A percentile compares a stretch with the other conserved stretches of the same genome.
Conservation (phyloP, 257 asterid genomes). For the Misopates orontium region DNA sequence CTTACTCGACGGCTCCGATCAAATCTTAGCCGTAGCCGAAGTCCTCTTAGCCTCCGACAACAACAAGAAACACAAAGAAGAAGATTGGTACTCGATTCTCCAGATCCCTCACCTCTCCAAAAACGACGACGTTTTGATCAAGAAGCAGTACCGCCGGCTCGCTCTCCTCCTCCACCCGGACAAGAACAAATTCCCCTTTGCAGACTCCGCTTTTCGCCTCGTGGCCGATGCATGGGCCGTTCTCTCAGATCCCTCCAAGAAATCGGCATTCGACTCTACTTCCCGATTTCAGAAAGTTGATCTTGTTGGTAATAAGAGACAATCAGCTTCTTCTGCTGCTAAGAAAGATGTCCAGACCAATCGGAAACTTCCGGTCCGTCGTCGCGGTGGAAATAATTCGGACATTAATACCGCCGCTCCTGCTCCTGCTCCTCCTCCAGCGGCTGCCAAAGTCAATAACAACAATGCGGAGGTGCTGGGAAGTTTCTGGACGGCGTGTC, state of each 20-base stretch:
- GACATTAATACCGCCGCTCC: too few relatives aligned
- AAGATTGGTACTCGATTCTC: conserved; percentile 83
- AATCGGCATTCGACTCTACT: conserved; percentile 49
- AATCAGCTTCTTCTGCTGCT: not conserved
- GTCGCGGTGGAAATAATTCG: conserved; percentile 39
- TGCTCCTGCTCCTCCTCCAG: not conserved
- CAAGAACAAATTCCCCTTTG: conserved; percentile 73
- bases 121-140: conserved; percentile 63
- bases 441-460: not conserved
- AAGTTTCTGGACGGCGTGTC: conserved; percentile 84
- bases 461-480: not conserved
- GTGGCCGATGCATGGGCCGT: conserved; percentile 90
- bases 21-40: conserved; percentile 84
- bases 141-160: conserved; percentile 84
- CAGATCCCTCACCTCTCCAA: conserved; percentile 57
- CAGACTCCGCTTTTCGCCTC: conserved; percentile 87
- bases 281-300: conserved; percentile 55
- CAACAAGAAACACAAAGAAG: conserved; percentile 59
- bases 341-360: conserved; percentile 2
- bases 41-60: conserved; percentile 62
- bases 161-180: conserved; percentile 95
- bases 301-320: conserved; percentile 43
- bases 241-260: conserved; percentile 65
- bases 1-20: conserved; percentile 83
- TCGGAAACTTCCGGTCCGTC: conserved; percentile 69